Evolutionary conservation across 2,329 filamentous ascomycete genomes (phyloP).

Genomic region (Phialocephala sp.): DNA sequence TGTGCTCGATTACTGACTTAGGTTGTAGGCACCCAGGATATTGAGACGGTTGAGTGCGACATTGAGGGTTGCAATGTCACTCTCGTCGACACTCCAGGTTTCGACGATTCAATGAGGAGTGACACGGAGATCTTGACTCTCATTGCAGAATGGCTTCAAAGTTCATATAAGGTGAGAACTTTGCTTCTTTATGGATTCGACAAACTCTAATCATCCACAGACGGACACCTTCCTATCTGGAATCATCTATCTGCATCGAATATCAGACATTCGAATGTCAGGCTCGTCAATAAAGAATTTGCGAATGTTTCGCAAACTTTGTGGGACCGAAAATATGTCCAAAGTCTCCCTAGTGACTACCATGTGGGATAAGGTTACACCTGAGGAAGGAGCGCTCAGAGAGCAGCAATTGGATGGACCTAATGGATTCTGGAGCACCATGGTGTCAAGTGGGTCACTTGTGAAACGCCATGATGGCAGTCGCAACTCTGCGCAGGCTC

Average conservation of each 20-base stretch:
- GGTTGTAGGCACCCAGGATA: constrained; percentile 20
- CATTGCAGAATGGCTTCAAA: constrained; percentile 43
- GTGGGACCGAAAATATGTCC: constrained; percentile 47
- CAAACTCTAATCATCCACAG: neutral
- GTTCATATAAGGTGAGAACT: constrained; percentile 28
- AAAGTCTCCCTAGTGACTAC: constrained; percentile 50
- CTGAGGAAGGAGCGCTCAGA: constrained; percentile 33
- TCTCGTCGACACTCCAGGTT: constrained; percentile 49
- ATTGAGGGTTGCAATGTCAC: constrained; percentile 14
- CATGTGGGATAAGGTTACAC: constrained; percentile 47
- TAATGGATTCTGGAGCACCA: constrained; percentile 17
- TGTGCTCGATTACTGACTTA: neutral
- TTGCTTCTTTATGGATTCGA: neutral
- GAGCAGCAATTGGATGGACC: constrained; percentile 37
- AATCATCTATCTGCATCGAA: constrained; percentile 54
- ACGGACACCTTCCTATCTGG: constrained; percentile 40
- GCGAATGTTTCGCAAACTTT: constrained; percentile 52
- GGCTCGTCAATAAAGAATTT: constrained; percentile 49
- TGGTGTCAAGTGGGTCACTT: constrained; percentile 14
- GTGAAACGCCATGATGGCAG: constrained; percentile 8
- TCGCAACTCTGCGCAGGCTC: neutral
- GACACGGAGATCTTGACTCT: constrained; percentile 47
- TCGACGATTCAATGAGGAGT: constrained; percentile 45
- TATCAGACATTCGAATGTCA: constrained; percentile 49
- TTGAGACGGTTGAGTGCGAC: constrained; percentile 9